phyloP scores from a whole-genome alignment of 805 yeast genomes.

The Saturnispora sanitii region DNA sequence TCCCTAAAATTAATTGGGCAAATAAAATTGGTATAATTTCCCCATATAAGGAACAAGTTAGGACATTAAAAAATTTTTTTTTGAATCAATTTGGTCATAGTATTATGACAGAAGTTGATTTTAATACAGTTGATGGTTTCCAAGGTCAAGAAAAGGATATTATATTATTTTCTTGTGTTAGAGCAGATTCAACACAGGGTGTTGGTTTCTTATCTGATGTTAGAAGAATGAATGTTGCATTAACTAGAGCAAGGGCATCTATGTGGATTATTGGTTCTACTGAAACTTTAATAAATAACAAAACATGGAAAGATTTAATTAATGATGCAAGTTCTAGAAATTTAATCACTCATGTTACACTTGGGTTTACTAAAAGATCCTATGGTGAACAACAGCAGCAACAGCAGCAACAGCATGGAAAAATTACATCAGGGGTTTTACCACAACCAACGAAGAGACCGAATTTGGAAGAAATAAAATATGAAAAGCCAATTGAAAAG shows the following conservation, averaged over 20 bases:
- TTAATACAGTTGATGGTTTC: constrained; percentile 94
- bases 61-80: constrained; percentile 48
- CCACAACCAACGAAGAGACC: constrained; percentile 6
- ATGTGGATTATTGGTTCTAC: constrained; percentile 86
- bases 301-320: constrained; percentile 65
- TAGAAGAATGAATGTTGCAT: constrained; percentile 94
- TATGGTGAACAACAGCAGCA: too few species aligned
- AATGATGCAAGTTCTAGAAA: constrained; percentile 50
- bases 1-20: constrained; percentile 43
- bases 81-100: constrained; percentile 47
- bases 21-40: constrained; percentile 86
- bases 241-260: constrained; percentile 87
- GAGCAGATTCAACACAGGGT: constrained; percentile 60
- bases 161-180: constrained; percentile 88
- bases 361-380: constrained; percentile 21
- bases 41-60: constrained; percentile 86
- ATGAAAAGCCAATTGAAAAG: neutral
- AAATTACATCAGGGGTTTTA: constrained; percentile 4
- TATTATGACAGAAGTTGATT: constrained; percentile 62
- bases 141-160: constrained; percentile 97
- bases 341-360: constrained; percentile 16
- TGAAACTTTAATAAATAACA: constrained; percentile 51
- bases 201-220: constrained; percentile 88
- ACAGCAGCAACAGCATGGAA: too few species aligned
- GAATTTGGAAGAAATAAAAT: neutral